Percentiles rank a stretch among this genome's conserved stretches.
Conservation (phyloP, 2,329 filamentous ascomycete species). For the Aureobasidium leucospermi region DNA sequence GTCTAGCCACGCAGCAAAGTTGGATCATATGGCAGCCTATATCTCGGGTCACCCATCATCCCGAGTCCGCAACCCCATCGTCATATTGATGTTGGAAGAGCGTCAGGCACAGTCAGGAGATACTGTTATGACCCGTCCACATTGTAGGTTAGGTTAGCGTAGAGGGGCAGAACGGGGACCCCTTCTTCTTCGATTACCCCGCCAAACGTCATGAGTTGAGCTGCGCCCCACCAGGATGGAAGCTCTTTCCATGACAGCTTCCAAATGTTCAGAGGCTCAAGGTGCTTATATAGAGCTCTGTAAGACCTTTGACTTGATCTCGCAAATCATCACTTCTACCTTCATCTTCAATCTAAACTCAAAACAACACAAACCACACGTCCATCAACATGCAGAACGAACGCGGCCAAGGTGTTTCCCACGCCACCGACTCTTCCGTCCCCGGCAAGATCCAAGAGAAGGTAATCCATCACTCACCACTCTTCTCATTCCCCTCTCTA, state of each 20-base stretch:
- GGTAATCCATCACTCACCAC: constrained; percentile 16
- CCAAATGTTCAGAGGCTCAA: neutral
- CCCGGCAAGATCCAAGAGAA: constrained; percentile 33
- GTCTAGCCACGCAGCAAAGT: too few species aligned
- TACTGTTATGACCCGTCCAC: constrained; percentile 5
- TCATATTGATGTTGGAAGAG: neutral
- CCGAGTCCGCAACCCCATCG: neutral
- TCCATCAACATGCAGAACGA: constrained; percentile 21
- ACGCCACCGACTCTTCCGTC: constrained; percentile 35
- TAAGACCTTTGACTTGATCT: neutral
- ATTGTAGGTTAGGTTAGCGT: neutral
- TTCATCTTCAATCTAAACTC: neutral
- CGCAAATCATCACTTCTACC: neutral
- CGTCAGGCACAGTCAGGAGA: neutral
- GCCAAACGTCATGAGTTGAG: constrained; percentile 7
- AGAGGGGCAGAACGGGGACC: neutral
- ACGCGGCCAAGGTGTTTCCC: constrained; percentile 34
- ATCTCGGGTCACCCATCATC: neutral
- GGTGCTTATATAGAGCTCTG: neutral
- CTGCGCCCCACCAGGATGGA: neutral
- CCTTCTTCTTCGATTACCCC: neutral
- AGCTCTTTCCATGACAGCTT: neutral
- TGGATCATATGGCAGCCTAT: neutral
- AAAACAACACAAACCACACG: neutral
- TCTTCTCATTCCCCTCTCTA: neutral